Evolutionary conservation across 116 monocot species (phyloP).

Genomic region (Posidonia oceanica): DNA sequence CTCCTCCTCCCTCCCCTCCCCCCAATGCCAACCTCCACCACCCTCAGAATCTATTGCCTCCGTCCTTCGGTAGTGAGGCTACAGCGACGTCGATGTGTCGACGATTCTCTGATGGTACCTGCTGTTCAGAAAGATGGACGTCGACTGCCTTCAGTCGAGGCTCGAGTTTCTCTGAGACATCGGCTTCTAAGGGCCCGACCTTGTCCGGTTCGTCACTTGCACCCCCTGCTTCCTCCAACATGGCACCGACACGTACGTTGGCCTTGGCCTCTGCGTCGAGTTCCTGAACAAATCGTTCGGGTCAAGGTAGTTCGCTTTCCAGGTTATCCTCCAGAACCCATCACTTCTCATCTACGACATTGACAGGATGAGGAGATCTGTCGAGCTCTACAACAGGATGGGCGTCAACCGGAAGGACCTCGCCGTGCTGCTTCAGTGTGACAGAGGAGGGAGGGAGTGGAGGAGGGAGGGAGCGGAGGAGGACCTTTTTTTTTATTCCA

Average conservation of each 20-base stretch:
- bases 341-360: constrained; percentile 13
- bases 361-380: constrained; percentile 5
- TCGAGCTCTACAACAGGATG: constrained; percentile 7
- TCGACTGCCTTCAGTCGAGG: constrained; percentile 13
- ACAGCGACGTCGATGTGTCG: constrained; percentile 9
- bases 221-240: constrained; percentile 21
- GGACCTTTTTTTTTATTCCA: too few species aligned
- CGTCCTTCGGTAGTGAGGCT: constrained; percentile 12
- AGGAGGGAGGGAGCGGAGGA: too few species aligned
- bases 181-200: constrained; percentile 9
- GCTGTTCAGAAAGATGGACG: constrained; percentile 4
- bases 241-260: neutral
- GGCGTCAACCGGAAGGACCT: constrained; percentile 11
- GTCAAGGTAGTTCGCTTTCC: neutral
- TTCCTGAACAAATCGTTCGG: constrained; percentile 13
- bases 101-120: constrained; percentile 14
- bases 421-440: constrained; percentile 9
- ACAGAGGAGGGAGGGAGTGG: too few species aligned
- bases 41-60: neutral
- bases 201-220: constrained; percentile 19
- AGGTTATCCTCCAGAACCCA: constrained; percentile 11
- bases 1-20: too few species aligned
- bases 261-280: constrained; percentile 8
- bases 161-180: neutral
- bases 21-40: neutral